Percentiles rank a stretch among this genome's conserved stretches.
Evolutionary conservation across 148 eudicot species (phyloP).

Genomic region (Rhododendron simsii): DNA sequence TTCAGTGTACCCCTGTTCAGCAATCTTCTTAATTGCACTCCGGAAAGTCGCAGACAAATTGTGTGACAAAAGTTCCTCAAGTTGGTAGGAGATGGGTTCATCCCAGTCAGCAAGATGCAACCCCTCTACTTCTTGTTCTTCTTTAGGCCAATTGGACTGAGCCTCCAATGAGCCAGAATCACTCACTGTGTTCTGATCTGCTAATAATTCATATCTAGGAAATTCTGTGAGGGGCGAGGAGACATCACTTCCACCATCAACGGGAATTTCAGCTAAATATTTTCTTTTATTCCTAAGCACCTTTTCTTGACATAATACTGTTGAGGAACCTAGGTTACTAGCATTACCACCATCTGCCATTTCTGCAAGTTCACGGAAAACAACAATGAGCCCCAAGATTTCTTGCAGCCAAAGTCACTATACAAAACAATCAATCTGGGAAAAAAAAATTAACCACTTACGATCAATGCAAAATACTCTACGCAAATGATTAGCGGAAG

Average conservation of each 20-base stretch:
- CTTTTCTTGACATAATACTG: constrained; percentile 4
- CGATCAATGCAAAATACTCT: neutral
- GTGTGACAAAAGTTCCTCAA: constrained; percentile 19
- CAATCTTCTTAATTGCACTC: constrained; percentile 26
- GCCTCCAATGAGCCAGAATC: constrained; percentile 14
- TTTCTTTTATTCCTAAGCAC: constrained; percentile 27
- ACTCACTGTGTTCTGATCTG: constrained; percentile 12
- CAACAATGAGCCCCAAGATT: neutral
- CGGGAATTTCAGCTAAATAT: constrained; percentile 15
- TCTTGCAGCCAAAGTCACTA: neutral
- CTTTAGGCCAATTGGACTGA: constrained; percentile 5
- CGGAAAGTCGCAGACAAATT: constrained; percentile 16
- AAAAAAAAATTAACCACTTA: neutral
- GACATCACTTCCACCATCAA: constrained; percentile 1
- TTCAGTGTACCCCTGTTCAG: constrained; percentile 28
- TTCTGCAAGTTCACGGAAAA: neutral
- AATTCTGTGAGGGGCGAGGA: constrained; percentile 21
- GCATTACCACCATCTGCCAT: constrained; percentile 15
- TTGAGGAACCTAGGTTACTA: neutral
- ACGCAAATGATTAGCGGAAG: neutral
- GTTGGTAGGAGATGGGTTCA: constrained; percentile 17
- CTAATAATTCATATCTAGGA: constrained; percentile 23
- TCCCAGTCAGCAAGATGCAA: constrained; percentile 25
- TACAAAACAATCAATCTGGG: neutral
- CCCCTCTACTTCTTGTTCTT: constrained; percentile 16